Evolutionary conservation across 768 basidiomycete species (phyloP).

Genomic region (Lyophyllum atratum): DNA sequence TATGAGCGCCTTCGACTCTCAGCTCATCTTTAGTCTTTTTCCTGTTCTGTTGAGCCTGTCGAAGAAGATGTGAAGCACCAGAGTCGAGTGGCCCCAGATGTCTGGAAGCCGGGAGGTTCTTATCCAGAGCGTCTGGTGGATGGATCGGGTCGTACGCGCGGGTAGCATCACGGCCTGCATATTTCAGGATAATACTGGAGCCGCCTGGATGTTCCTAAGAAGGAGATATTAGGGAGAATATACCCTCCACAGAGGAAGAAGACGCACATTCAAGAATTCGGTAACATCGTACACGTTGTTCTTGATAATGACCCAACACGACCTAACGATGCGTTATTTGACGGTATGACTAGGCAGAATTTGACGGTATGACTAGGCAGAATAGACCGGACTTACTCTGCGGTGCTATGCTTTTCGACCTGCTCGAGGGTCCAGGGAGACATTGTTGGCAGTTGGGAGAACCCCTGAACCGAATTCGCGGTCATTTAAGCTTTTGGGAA

Average conservation of each 20-base stretch:
- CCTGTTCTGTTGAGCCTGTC: slow-evolving; percentile 37
- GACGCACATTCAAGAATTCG: slow-evolving; percentile 64
- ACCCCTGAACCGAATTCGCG: background rate
- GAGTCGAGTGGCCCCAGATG: slow-evolving; percentile 69
- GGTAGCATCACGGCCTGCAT: slow-evolving; percentile 87
- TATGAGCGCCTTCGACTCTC: slow-evolving; percentile 62
- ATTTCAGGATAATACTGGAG: slow-evolving; percentile 75
- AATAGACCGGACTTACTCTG: slow-evolving; percentile 37
- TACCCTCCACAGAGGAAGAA: slow-evolving; percentile 1
- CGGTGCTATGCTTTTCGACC: slow-evolving; percentile 59
- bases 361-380: slow-evolving; percentile 8
- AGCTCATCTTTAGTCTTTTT: slow-evolving; percentile 69
- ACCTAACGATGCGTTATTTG: slow-evolving; percentile 37
- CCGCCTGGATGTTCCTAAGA: slow-evolving; percentile 80
- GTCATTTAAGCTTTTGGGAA: background rate
- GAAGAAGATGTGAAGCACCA: slow-evolving; percentile 40
- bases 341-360: too few relatives aligned
- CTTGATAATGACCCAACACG: slow-evolving; percentile 84
- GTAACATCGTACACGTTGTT: slow-evolving; percentile 87
- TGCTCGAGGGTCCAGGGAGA: slow-evolving; percentile 53
- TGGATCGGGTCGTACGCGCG: slow-evolving; percentile 80
- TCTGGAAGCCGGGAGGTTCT: slow-evolving; percentile 67
- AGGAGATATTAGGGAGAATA: background rate
- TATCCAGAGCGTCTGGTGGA: slow-evolving; percentile 77
- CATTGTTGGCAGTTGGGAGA: slow-evolving; percentile 31